phyloP scores from a whole-genome alignment of 306 rosid genomes.

The Cyamopsis tetragonoloba region DNA sequence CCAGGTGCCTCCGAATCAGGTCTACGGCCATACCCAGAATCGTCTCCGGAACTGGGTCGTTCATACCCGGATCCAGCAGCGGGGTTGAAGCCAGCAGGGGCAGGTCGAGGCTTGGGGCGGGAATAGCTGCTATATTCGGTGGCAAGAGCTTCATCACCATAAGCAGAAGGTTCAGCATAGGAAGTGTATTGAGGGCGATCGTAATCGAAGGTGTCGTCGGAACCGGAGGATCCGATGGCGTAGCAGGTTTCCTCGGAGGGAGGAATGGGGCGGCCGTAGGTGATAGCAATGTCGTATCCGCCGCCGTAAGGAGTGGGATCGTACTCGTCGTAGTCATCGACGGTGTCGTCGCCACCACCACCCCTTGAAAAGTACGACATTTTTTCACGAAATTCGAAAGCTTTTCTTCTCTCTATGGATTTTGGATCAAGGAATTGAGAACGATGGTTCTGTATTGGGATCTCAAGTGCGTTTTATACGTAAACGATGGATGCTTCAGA shows the following conservation, averaged over 20 bases:
- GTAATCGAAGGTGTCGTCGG: slow-evolving; percentile 49
- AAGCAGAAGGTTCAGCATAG: slow-evolving; percentile 61
- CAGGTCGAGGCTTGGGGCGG: slow-evolving; percentile 56
- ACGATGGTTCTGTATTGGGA: not conserved
- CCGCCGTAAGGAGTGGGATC: slow-evolving; percentile 69
- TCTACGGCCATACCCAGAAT: not conserved
- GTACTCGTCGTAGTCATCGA: slow-evolving; percentile 40
- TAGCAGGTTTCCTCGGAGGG: slow-evolving; percentile 70
- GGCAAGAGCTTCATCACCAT: slow-evolving; percentile 56
- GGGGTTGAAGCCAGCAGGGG: slow-evolving; percentile 21
- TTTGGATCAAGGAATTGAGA: not conserved
- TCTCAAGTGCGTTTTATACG: not conserved
- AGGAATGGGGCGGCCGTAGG: slow-evolving; percentile 55
- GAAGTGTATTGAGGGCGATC: slow-evolving; percentile 70
- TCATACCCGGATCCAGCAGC: slow-evolving; percentile 19
- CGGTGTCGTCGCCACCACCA: not conserved
- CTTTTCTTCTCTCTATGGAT: not conserved
- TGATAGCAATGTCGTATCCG: slow-evolving; percentile 49
- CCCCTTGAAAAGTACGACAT: slow-evolving; percentile 29
- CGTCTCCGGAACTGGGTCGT: not conserved
- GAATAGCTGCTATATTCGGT: slow-evolving; percentile 69
- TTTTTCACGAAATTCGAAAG: not conserved
- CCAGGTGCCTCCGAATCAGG: not conserved
- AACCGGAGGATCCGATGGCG: slow-evolving; percentile 25
- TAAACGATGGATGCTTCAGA: not conserved